Evolutionary conservation across 805 yeast genomes (phyloP), one percentile per base, ranked within the genome.

Genomic region (Kodamaea fukazawae): DNA sequence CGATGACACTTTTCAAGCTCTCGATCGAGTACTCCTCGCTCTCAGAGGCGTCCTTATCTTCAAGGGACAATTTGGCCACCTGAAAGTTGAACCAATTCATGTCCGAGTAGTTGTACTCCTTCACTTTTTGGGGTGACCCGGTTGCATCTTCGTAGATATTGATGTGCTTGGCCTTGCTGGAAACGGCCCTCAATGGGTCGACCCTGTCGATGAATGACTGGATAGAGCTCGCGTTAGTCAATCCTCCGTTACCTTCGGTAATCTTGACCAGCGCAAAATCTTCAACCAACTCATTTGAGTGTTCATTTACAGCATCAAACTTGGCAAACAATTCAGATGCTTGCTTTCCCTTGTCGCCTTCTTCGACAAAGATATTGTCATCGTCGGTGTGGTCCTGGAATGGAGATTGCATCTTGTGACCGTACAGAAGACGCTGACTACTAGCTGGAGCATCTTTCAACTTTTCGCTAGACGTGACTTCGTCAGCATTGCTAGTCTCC

Each of bases 1-100:
- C 40, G 33, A 58, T 54, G 4, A 55, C 32, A 2, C 16, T 26
- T 18, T 45, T 44, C 34, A 55, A 62, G 14, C 47, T 47, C 9
- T 50, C 52, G 18, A 49, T 43, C 4, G 52, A 43, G 5, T 36
- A 32, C 1, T 48, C 49, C 4, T 44, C 50, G 4, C 32, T 26
- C 11, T 34, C 42, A 7, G 38, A 39, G 5, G 29, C 33, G 10
- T 31, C 35, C 15, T 34, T 31, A 4, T 48, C 51, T 11, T 38
- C 29, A 14, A 49, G 29, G 13, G 56, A 35, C 26, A 41, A 41
- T 16, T 43, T 61, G 6, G 65, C 65, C 17, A 58, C 50, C 54
- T 58, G 71, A 44, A 55, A 66, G 52, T 58, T 67, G 47, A 65
- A 63, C 67, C 75, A 69, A 36, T 69, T 62, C 25, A 58, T 44